A percentile compares a stretch with the other conserved stretches of the same genome.
Evolutionary conservation across 805 yeast species (phyloP).

Genomic region (Sugiyamaella americana): DNA sequence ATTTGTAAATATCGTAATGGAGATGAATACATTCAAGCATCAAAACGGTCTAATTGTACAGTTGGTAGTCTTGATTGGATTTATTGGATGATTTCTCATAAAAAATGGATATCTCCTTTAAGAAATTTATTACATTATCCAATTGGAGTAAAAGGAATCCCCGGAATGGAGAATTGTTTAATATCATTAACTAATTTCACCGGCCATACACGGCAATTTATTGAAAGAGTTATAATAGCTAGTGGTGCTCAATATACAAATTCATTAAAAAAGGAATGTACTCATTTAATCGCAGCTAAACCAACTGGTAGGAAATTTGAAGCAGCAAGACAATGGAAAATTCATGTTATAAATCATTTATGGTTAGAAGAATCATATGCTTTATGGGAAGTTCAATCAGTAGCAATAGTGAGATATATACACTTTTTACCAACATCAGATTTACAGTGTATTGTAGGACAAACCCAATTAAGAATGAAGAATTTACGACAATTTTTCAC

Average conservation of each 20-base stretch:
- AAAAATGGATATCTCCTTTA: conserved; percentile 50
- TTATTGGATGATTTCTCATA: conserved; percentile 54
- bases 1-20: conserved; percentile 63
- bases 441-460: conserved; percentile 47
- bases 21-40: conserved; percentile 44
- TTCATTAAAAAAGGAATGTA: conserved; percentile 54
- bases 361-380: conserved; percentile 85
- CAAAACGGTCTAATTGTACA: conserved; percentile 31
- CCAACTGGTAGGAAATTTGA: conserved; percentile 67
- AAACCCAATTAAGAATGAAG: conserved; percentile 39
- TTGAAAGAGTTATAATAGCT: conserved; percentile 54
- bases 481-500: conserved; percentile 40
- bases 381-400: conserved; percentile 51
- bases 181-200: conserved; percentile 74
- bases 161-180: conserved; percentile 47
- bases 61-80: conserved; percentile 76
- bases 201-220: conserved; percentile 75
- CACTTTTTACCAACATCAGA: conserved; percentile 39
- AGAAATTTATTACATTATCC: conserved; percentile 67
- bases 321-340: conserved; percentile 66
- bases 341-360: conserved; percentile 64
- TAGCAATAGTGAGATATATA: conserved; percentile 41
- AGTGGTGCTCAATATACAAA: conserved; percentile 75
- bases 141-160: conserved; percentile 44
- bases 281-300: conserved; percentile 65